These are phyloP conservation scores for Vitis rupestris DNA, from an alignment of 164 flowering plant genomes.

Conservation along the genomic window DNA sequence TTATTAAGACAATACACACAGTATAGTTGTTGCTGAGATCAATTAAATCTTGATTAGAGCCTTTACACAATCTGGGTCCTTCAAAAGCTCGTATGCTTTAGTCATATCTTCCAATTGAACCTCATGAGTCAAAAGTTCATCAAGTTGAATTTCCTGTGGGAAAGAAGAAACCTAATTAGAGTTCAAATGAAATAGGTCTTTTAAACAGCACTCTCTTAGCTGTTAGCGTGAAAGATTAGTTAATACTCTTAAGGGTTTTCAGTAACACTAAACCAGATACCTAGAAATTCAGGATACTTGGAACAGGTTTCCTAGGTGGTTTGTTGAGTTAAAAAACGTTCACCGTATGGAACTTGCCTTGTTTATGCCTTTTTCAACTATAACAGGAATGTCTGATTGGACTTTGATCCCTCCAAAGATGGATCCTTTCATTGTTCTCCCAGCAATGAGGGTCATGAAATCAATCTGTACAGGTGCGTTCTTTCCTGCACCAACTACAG, in stretches of 20 bases:
- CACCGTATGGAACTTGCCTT: slow-evolving; percentile 24
- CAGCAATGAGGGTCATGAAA: slow-evolving; percentile 13
- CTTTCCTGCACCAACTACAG: slow-evolving; percentile 29
- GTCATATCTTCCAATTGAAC: slow-evolving; percentile 37
- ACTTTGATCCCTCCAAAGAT: slow-evolving; percentile 46
- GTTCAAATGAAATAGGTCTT: no score
- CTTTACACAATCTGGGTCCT: slow-evolving; percentile 40
- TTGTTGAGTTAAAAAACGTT: neutral
- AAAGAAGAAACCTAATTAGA: neutral
- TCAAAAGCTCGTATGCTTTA: slow-evolving; percentile 27
- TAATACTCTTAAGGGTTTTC: no score
- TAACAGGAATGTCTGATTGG: slow-evolving; percentile 35
- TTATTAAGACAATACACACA: no score
- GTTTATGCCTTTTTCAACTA: slow-evolving; percentile 36
- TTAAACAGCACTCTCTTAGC: no score
- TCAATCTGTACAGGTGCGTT: slow-evolving; percentile 12
- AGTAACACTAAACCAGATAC: no score
- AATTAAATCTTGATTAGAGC: slow-evolving; percentile 28
- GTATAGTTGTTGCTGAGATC: no score
- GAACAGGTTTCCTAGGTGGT: neutral
- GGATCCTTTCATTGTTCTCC: slow-evolving; percentile 41
- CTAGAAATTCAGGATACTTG: no score
- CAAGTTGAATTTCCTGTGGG: slow-evolving; percentile 41
- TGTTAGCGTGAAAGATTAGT: no score
- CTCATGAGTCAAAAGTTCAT: slow-evolving; percentile 43